phyloP scores from a whole-genome alignment of 2,329 filamentous ascomycete species.

The Epichloe uncinata region DNA sequence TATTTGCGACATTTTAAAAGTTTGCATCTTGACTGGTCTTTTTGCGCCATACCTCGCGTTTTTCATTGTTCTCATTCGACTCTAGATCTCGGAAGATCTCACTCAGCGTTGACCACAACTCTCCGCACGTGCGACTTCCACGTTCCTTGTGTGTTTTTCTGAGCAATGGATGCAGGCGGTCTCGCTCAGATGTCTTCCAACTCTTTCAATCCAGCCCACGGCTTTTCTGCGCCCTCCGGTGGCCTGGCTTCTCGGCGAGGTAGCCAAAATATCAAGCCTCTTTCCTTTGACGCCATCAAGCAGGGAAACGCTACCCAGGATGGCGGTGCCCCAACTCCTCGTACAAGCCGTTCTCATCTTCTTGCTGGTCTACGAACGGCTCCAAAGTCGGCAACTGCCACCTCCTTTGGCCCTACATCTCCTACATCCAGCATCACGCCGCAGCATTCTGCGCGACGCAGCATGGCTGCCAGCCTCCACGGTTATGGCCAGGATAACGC shows the following conservation, averaged over 20 bases:
- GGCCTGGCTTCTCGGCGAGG: slow-evolving; percentile 78
- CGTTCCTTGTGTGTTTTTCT: slow-evolving; percentile 8
- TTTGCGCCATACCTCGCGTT: neutral
- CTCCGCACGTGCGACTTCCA: neutral
- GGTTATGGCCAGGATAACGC: slow-evolving; percentile 27
- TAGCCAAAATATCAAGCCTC: slow-evolving; percentile 77
- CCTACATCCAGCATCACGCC: slow-evolving; percentile 27
- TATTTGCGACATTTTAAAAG: neutral
- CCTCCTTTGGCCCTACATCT: slow-evolving; percentile 59
- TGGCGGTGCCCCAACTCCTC: slow-evolving; percentile 63
- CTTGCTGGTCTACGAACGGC: slow-evolving; percentile 87
- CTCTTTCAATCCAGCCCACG: slow-evolving; percentile 57
- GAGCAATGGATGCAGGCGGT: slow-evolving; percentile 88
- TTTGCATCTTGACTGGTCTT: neutral
- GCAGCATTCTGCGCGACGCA: slow-evolving; percentile 31
- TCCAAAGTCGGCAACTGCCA: slow-evolving; percentile 68
- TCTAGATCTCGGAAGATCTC: neutral
- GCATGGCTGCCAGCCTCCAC: slow-evolving; percentile 31
- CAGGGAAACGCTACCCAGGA: slow-evolving; percentile 55
- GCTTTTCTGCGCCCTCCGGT: slow-evolving; percentile 61
- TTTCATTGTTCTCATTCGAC: neutral
- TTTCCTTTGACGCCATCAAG: slow-evolving; percentile 64
- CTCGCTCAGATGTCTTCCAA: slow-evolving; percentile 98
- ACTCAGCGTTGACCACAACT: neutral
- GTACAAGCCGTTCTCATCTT: slow-evolving; percentile 88